Percentiles rank a stretch among this genome's conserved stretches.
These are phyloP conservation scores for Trichoderma sp. DNA, from an alignment of 2,329 filamentous ascomycete species.

Conservation along the genomic window DNA sequence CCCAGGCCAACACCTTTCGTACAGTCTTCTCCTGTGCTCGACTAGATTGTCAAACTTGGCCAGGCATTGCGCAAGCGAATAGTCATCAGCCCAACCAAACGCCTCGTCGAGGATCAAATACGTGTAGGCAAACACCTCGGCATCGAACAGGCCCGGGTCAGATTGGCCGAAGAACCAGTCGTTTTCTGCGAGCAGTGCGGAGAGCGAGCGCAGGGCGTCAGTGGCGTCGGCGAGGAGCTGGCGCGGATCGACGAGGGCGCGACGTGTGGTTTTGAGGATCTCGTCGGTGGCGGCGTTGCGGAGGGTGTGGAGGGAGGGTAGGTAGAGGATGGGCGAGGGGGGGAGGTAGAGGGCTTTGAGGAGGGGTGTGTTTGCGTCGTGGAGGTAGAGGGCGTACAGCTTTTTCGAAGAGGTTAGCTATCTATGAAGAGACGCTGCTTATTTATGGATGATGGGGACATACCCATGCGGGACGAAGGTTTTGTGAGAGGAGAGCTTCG, in stretches of 20 bases:
- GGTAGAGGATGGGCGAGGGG: slow-evolving; percentile 60
- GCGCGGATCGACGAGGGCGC: slow-evolving; percentile 31
- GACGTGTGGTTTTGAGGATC: slow-evolving; percentile 62
- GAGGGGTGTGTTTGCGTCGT: slow-evolving; percentile 64
- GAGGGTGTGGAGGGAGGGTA: slow-evolving; percentile 63
- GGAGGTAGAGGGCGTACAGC: slow-evolving; percentile 81
- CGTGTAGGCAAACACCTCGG: slow-evolving; percentile 85
- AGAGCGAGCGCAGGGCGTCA: slow-evolving; percentile 48
- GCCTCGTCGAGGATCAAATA: slow-evolving; percentile 69
- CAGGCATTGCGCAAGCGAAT: slow-evolving; percentile 57
- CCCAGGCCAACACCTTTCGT: slow-evolving; percentile 32
- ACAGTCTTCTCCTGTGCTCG: slow-evolving; percentile 39
- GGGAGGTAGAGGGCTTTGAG: slow-evolving; percentile 72
- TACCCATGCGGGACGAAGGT: slow-evolving; percentile 85
- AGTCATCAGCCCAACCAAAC: slow-evolving; percentile 61
- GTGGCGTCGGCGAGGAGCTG: slow-evolving; percentile 44
- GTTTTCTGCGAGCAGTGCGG: slow-evolving; percentile 39
- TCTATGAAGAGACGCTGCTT: neutral
- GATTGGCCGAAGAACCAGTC: slow-evolving; percentile 51
- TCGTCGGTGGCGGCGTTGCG: slow-evolving; percentile 71
- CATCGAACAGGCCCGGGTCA: slow-evolving; percentile 76
- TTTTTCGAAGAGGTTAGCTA: slow-evolving; percentile 28
- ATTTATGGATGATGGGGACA: slow-evolving; percentile 22
- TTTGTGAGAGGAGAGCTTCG: slow-evolving; percentile 70
- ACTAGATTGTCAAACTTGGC: slow-evolving; percentile 60